These are phyloP conservation scores for Chlamydomonas schloesseri DNA, from an alignment of 139 green algal species.

Conservation along the genomic window DNA sequence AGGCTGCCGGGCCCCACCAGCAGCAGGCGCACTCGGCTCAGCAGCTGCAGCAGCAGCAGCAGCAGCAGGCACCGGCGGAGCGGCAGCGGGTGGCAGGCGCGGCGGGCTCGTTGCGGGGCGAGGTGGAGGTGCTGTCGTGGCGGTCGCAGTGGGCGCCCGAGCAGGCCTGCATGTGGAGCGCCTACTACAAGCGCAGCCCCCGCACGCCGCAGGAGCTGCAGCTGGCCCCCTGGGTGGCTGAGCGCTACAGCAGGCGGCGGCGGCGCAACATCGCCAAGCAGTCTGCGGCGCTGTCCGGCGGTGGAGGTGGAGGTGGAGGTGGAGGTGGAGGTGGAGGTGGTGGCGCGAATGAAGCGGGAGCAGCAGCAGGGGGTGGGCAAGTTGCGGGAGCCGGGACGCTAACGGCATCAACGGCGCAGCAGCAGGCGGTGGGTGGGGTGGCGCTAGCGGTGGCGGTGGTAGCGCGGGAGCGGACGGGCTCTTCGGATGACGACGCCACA, in stretches of 20 bases:
- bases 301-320: neutral
- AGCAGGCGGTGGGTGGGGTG: too few relatives aligned
- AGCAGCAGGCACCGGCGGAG: too few relatives aligned
- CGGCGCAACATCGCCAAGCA: neutral
- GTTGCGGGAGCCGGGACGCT: too few relatives aligned
- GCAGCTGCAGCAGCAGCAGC: too few relatives aligned
- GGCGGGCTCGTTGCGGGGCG: neutral
- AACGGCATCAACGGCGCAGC: too few relatives aligned
- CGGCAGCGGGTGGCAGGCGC: too few relatives aligned
- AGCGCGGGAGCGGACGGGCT: too few relatives aligned
- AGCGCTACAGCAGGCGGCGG: constrained; percentile 30
- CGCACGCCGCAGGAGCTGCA: constrained; percentile 1
- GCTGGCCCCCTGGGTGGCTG: constrained; percentile 41
- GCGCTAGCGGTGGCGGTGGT: too few relatives aligned
- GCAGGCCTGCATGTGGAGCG: constrained; percentile 10
- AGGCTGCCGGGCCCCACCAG: too few relatives aligned
- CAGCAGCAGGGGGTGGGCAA: too few relatives aligned
- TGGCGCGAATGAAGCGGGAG: neutral
- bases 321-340: neutral
- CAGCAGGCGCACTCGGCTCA: too few relatives aligned
- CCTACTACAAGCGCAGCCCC: constrained; percentile 18
- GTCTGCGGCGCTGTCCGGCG: neutral
- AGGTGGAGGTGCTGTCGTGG: constrained; percentile 21
- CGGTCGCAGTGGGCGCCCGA: constrained; percentile 16
- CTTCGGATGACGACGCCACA: too few relatives aligned